Conservation (phyloP, 2,329 filamentous ascomycete species). For the Ascochyta viciae-villosae region DNA sequence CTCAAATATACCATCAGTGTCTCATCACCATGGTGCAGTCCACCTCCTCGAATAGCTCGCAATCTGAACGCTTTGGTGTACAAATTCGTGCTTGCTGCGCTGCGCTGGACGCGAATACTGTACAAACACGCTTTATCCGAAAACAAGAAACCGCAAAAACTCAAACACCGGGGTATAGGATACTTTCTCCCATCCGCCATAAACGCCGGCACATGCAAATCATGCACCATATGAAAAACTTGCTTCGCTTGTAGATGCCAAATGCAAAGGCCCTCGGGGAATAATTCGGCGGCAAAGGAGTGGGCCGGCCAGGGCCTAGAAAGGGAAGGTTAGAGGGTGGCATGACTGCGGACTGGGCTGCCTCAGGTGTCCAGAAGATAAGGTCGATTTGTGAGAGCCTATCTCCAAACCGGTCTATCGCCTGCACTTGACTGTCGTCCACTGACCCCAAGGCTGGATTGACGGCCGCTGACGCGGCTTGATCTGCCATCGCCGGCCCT, state of each 20-base stretch:
- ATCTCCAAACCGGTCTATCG: conserved; percentile 35
- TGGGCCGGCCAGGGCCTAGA: conserved; percentile 10
- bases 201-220: conserved; percentile 23
- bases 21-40: neutral
- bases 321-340: neutral
- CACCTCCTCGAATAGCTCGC: neutral
- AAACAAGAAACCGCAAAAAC: conserved; percentile 1
- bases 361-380: conserved; percentile 14
- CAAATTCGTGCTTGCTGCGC: neutral
- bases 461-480: conserved; percentile 34
- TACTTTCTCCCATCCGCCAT: conserved; percentile 28
- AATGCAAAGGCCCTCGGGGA: neutral
- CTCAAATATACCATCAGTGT: conserved; percentile 3
- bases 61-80: neutral
- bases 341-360: neutral
- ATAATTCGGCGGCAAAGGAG: neutral
- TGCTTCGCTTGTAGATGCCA: conserved; percentile 1
- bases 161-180: conserved; percentile 35
- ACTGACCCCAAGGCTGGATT: conserved; percentile 28
- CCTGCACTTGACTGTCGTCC: conserved; percentile 28
- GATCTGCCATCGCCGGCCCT: conserved; percentile 29
- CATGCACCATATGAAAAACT: conserved; percentile 9
- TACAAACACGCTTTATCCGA: conserved; percentile 2
- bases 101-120: neutral
- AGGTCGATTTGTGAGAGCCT: conserved; percentile 22